These are phyloP conservation scores for Voacanga thouarsii DNA, from an alignment of 257 asterid genomes.

Conservation along the genomic window DNA sequence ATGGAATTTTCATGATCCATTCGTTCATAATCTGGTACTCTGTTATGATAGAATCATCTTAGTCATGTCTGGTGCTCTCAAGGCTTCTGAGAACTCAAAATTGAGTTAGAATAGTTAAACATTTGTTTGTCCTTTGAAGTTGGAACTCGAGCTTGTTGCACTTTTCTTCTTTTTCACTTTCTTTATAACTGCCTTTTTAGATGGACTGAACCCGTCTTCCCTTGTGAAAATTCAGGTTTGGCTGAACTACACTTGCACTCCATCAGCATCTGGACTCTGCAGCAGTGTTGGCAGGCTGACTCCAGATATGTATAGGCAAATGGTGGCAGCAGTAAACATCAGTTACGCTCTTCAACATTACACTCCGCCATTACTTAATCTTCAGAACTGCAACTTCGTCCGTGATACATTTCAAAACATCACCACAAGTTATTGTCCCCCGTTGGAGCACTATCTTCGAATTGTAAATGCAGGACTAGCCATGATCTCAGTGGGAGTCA, in stretches of 20 bases:
- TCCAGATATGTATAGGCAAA: conserved; percentile 42
- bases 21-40: neutral
- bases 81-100: neutral
- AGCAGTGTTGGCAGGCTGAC: conserved; percentile 48
- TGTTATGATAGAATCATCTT: neutral
- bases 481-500: conserved; percentile 78
- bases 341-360: conserved; percentile 85
- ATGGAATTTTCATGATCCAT: neutral
- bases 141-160: neutral
- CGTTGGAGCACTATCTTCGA: conserved; percentile 56
- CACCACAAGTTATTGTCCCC: conserved; percentile 65
- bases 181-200: neutral
- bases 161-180: neutral
- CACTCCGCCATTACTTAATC: conserved; percentile 64
- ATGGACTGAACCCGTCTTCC: neutral
- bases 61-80: neutral
- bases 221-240: conserved; percentile 33
- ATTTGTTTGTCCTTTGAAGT: neutral
- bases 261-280: conserved; percentile 39
- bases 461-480: conserved; percentile 68
- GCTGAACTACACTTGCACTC: conserved; percentile 46
- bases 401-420: conserved; percentile 79
- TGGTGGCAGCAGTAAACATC: conserved; percentile 65
- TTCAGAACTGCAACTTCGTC: conserved; percentile 87
- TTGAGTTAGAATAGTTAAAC: neutral